Evolutionary conservation across 2,329 filamentous ascomycete species (phyloP).

Genomic region (Fusarium pseudoanthophilum): DNA sequence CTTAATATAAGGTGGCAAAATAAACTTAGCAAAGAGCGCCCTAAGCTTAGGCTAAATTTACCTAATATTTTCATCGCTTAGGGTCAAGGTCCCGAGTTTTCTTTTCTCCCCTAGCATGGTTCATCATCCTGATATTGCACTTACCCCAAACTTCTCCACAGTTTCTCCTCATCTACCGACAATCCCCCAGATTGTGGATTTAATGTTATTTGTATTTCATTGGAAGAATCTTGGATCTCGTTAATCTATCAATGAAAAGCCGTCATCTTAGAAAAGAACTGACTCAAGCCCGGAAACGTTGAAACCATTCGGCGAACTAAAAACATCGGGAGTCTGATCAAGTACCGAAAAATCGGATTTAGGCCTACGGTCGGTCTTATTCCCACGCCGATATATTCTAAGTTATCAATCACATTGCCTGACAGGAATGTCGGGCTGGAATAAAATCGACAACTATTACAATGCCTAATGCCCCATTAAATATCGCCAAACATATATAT

Average conservation of each 20-base stretch:
- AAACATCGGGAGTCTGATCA: slow-evolving; percentile 11
- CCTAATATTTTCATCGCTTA: no score
- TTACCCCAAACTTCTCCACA: slow-evolving; percentile 26
- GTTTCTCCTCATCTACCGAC: slow-evolving; percentile 8
- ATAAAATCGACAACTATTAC: not conserved
- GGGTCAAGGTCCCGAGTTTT: no score
- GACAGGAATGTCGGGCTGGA: not conserved
- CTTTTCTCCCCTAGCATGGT: not conserved
- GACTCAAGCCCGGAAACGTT: not conserved
- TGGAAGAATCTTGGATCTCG: not conserved
- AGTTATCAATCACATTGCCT: not conserved
- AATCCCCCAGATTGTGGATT: not conserved
- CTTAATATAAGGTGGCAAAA: no score
- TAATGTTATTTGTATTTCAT: not conserved
- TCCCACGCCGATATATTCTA: not conserved
- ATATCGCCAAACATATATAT: not conserved
- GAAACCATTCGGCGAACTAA: not conserved
- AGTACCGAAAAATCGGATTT: not conserved
- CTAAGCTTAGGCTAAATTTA: no score
- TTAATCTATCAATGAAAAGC: not conserved
- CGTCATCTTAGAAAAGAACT: not conserved
- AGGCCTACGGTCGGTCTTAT: not conserved
- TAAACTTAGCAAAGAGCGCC: no score
- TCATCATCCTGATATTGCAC: not conserved
- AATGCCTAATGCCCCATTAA: not conserved